Evolutionary conservation across 1,284 basidiomycete genomes (phyloP).

Genomic region (Cutaneotrichosporon daszewskae): DNA sequence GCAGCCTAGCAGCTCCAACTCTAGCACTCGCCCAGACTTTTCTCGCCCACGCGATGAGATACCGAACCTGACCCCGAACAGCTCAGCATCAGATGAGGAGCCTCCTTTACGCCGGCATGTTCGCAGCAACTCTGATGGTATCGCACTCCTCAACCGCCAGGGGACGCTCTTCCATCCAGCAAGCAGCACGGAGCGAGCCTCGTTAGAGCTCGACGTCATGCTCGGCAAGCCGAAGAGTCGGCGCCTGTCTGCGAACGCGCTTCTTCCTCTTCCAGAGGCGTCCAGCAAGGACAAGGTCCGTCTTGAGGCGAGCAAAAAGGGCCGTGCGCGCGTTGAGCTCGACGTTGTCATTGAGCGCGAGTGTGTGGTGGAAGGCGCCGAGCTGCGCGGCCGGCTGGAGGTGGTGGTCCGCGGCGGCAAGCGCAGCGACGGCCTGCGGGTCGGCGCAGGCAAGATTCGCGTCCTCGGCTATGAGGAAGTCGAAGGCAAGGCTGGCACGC

Average conservation of each 20-base stretch:
- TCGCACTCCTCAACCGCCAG: constrained; percentile 36
- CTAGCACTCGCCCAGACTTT: too few species aligned
- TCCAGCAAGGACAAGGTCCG: constrained; percentile 28
- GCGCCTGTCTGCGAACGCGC: constrained; percentile 28
- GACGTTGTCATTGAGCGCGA: constrained; percentile 75
- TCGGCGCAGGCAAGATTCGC: constrained; percentile 74
- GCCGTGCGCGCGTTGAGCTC: constrained; percentile 71
- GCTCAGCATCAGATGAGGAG: too few species aligned
- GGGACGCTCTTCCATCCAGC: constrained; percentile 45
- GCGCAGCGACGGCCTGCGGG: constrained; percentile 59
- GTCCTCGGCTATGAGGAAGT: constrained; percentile 76
- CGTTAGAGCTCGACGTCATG: constrained; percentile 42
- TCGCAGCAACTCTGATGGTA: constrained; percentile 39
- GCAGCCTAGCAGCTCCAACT: too few species aligned
- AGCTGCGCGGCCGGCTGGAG: constrained; percentile 66
- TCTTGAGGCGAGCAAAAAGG: constrained; percentile 58
- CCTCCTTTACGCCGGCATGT: constrained; percentile 20
- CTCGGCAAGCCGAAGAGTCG: constrained; percentile 35
- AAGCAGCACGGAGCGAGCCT: constrained; percentile 34
- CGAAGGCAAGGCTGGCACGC: constrained; percentile 55
- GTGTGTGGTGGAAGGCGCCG: constrained; percentile 73
- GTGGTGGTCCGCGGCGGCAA: constrained; percentile 61
- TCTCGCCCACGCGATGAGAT: not conserved
- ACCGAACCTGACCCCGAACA: not conserved
- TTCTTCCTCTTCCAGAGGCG: constrained; percentile 35